Conservation (phyloP, 2,329 filamentous ascomycete genomes). For the Cercospora nicotianae region DNA sequence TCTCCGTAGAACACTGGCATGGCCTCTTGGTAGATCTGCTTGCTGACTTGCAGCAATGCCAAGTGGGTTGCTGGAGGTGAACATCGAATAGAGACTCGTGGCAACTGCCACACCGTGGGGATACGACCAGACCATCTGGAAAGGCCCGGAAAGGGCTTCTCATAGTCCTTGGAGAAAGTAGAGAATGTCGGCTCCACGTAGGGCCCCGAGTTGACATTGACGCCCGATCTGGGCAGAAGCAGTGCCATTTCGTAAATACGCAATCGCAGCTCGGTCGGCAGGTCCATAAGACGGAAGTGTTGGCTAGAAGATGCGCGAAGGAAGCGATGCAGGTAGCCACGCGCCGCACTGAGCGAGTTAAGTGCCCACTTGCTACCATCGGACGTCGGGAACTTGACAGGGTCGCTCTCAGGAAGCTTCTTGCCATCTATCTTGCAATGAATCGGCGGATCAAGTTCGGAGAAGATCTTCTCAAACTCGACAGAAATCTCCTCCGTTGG, state of each 20-base stretch:
- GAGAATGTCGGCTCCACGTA: background rate
- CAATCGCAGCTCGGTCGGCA: slow-evolving; percentile 18
- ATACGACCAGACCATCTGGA: background rate
- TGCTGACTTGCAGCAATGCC: slow-evolving; percentile 22
- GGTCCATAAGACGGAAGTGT: slow-evolving; percentile 15
- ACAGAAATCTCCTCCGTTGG: background rate
- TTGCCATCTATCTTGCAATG: background rate
- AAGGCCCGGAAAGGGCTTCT: background rate
- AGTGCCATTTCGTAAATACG: slow-evolving; percentile 15
- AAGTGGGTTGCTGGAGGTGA: slow-evolving; percentile 2
- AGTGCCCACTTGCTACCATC: background rate
- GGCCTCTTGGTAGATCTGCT: slow-evolving; percentile 19
- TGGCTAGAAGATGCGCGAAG: background rate
- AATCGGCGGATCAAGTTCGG: background rate
- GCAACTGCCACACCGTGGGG: background rate
- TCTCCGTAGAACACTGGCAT: slow-evolving; percentile 21
- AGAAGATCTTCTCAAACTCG: background rate
- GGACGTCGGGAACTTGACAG: background rate
- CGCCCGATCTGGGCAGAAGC: slow-evolving; percentile 11
- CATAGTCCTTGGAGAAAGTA: slow-evolving; percentile 7
- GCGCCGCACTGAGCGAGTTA: background rate
- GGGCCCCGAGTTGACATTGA: background rate
- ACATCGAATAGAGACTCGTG: background rate
- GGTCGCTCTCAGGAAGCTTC: background rate
- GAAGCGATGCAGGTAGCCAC: background rate